Evolutionary conservation across 2,329 filamentous ascomycete genomes (phyloP).

Genomic region (Pyricularia grisea): DNA sequence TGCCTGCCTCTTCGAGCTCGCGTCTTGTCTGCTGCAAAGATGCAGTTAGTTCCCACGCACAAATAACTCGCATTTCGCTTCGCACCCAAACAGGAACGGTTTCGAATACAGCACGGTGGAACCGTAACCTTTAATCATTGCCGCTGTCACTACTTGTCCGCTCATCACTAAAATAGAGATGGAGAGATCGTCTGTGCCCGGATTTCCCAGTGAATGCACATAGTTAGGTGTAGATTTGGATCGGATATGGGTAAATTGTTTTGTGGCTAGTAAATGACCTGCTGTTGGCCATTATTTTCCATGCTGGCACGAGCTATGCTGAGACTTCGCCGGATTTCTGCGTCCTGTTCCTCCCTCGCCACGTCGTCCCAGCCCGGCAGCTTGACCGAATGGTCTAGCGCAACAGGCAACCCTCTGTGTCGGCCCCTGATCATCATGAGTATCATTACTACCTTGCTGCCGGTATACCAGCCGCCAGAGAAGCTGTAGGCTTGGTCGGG

Average conservation of each 20-base stretch:
- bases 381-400: conserved; percentile 40
- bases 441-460: conserved; percentile 45
- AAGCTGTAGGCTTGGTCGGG: conserved; percentile 37
- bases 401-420: conserved; percentile 43
- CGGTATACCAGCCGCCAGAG: conserved; percentile 39
- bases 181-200: too few species aligned
- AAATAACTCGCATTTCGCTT: too few species aligned
- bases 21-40: too few species aligned
- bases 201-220: too few species aligned
- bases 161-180: too few species aligned
- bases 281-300: not conserved
- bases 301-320: conserved; percentile 6
- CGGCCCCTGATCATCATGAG: conserved; percentile 45
- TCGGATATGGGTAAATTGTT: not conserved
- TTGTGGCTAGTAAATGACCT: not conserved
- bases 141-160: too few species aligned
- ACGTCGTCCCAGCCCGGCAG: conserved; percentile 25
- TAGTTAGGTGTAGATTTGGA: not conserved
- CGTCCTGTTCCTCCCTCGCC: conserved; percentile 27
- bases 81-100: too few species aligned
- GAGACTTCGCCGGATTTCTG: conserved; percentile 25
- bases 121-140: too few species aligned
- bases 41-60: too few species aligned
- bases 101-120: too few species aligned
- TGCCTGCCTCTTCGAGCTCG: too few species aligned